Percentiles rank a stretch among this genome's conserved stretches.
Conservation (phyloP, 2,329 filamentous ascomycete species). For the Fusarium begoniae region DNA sequence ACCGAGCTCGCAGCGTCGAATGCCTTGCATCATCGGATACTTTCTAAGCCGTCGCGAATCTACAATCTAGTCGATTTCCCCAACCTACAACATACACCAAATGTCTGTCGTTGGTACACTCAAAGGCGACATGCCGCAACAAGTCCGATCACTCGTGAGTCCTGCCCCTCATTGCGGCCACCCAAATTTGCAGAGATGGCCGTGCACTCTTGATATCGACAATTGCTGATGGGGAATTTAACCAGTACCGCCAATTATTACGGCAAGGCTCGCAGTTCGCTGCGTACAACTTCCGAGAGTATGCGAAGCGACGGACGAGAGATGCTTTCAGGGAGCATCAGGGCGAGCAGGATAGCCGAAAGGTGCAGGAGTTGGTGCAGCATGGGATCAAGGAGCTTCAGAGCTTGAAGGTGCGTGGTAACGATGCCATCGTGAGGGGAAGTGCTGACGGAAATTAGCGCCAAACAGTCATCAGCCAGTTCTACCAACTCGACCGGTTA, state of each 20-base stretch:
- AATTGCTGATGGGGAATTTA: slow-evolving; percentile 21
- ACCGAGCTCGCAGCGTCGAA: slow-evolving; percentile 42
- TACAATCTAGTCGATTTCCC: slow-evolving; percentile 15
- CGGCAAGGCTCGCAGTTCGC: slow-evolving; percentile 88
- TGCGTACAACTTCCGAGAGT: slow-evolving; percentile 97
- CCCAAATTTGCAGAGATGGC: slow-evolving; percentile 23
- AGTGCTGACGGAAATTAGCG: slow-evolving; percentile 64
- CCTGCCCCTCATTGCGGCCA: neutral
- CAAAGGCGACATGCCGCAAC: slow-evolving; percentile 65
- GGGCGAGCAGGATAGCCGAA: slow-evolving; percentile 74
- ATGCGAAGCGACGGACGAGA: slow-evolving; percentile 87
- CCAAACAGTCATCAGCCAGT: slow-evolving; percentile 94
- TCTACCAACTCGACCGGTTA: slow-evolving; percentile 89
- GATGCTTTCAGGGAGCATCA: slow-evolving; percentile 90
- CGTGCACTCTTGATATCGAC: neutral
- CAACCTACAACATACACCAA: slow-evolving; percentile 43
- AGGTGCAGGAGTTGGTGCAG: slow-evolving; percentile 88
- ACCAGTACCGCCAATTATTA: slow-evolving; percentile 89
- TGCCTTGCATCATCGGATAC: slow-evolving; percentile 44
- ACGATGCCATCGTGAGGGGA: too few species aligned
- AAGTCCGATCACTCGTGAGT: slow-evolving; percentile 66
- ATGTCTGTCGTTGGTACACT: slow-evolving; percentile 52
- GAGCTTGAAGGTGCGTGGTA: slow-evolving; percentile 78
- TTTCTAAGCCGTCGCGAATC: slow-evolving; percentile 34
- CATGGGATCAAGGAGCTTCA: slow-evolving; percentile 88